phyloP scores from a whole-genome alignment of 345 rosid genomes.

The Salix viminalis region DNA sequence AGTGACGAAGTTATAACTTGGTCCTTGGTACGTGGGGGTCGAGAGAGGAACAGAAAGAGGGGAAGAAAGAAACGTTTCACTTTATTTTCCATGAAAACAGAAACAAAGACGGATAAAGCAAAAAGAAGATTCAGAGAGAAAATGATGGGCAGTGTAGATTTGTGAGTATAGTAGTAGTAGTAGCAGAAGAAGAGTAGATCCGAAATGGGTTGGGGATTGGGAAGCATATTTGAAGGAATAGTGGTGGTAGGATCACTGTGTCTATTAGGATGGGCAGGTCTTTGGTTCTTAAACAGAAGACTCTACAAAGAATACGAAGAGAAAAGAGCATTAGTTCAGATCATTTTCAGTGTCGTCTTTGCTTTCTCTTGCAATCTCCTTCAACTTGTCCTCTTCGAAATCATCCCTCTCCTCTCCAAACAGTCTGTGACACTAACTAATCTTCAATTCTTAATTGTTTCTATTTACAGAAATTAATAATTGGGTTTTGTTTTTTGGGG shows the following conservation, averaged over 20 bases:
- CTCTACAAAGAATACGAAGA: slow-evolving; percentile 96
- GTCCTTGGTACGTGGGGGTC: too few species aligned
- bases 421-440: slow-evolving; percentile 35
- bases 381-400: slow-evolving; percentile 94
- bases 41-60: too few species aligned
- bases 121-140: too few species aligned
- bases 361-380: slow-evolving; percentile 92
- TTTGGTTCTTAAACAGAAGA: slow-evolving; percentile 80
- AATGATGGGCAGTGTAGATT: too few species aligned
- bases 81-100: too few species aligned
- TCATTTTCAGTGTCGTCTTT: slow-evolving; percentile 88
- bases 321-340: slow-evolving; percentile 84
- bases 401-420: slow-evolving; percentile 85
- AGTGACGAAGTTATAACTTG: too few species aligned
- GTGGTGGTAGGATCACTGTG: slow-evolving; percentile 61
- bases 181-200: not conserved
- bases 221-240: slow-evolving; percentile 52
- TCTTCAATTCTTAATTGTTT: not conserved
- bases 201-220: slow-evolving; percentile 63
- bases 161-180: not conserved
- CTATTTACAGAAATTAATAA: not conserved
- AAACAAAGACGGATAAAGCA: too few species aligned
- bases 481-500: not conserved
- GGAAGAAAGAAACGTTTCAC: too few species aligned
- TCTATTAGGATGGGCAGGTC: slow-evolving; percentile 77